phyloP scores from a whole-genome alignment of 2,329 filamentous ascomycete genomes.

The Fusarium sp. region DNA sequence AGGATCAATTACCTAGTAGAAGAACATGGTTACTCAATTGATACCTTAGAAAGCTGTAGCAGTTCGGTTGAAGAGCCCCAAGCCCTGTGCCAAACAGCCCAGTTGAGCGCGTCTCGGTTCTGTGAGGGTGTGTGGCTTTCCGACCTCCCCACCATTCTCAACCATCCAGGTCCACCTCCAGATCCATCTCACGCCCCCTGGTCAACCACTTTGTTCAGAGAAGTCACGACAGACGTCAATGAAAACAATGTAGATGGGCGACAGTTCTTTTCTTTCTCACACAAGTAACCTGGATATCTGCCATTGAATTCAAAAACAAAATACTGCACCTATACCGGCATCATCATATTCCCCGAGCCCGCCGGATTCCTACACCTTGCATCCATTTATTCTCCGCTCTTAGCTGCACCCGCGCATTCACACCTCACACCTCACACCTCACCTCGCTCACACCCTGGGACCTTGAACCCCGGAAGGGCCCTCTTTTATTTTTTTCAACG shows the following conservation, averaged over 20 bases:
- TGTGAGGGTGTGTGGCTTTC: slow-evolving; percentile 14
- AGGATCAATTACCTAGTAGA: neutral
- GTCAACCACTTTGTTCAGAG: slow-evolving; percentile 10
- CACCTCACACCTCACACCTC: slow-evolving; percentile 37
- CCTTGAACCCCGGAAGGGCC: slow-evolving; percentile 31
- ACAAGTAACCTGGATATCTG: neutral
- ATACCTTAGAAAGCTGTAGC: neutral
- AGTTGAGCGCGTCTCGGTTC: neutral
- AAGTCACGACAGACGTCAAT: neutral
- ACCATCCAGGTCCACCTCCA: slow-evolving; percentile 8
- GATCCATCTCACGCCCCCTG: slow-evolving; percentile 22
- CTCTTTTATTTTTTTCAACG: slow-evolving; percentile 28
- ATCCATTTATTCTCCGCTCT: slow-evolving; percentile 30
- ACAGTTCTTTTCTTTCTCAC: neutral
- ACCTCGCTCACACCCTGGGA: slow-evolving; percentile 34
- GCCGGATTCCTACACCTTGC: neutral
- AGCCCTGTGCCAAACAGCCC: slow-evolving; percentile 10
- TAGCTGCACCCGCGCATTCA: slow-evolving; percentile 6
- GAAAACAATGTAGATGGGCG: neutral
- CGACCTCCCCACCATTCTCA: slow-evolving; percentile 21
- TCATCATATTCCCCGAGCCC: slow-evolving; percentile 4
- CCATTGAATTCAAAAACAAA: neutral
- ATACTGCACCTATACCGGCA: neutral
- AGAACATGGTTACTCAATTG: neutral
- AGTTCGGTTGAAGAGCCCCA: neutral